Base-by-base conservation (phyloP, 2,329 filamentous ascomycete genomes). In the Shiraia bambusicola region DNA sequence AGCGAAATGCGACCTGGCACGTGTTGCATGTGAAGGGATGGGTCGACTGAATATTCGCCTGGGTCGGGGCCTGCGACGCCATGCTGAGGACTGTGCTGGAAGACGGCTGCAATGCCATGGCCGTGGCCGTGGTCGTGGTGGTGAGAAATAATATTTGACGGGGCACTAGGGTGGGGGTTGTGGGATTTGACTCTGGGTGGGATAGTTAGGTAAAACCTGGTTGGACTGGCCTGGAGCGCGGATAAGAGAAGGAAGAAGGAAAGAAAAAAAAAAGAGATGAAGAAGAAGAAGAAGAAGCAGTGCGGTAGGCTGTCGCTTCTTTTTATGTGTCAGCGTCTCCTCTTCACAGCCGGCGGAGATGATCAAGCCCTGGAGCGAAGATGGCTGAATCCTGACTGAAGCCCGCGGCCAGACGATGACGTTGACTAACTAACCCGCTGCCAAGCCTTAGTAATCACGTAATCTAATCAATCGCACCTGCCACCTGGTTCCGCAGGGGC, bases 21-120 rank as follows among this genome's bases (percentile, higher is more conserved):
- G 91, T 93, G 72, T 97, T 98, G 82, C 93, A 98, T 41, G 92
- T 97, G 73, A 92, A 98, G 2, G 93, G 92, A 67, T 96, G 89
- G 5, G 63, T 66, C 19, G 61, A 58, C 48, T 68, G 61, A 28
- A 66, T 54, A 55, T 61, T 64, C 36, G 60, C 54, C 58, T 64
- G 62, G 54, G 63, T 57, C 22, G 63, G 47, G 14, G 54, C 50
- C 45, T 65, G 56, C 9, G 65, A 62, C 45, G 67, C 61, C 65
- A 69, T 69, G 36, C 38, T 54, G 50, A 40, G 42, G n/a, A n/a
- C n/a, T n/a, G n/a, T 34, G 54, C 34, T 47, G 25, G 16, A 24
- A 5, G 19, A 5, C 8, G 16, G 24, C 6, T 11, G 25, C 8
- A 14, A 11, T 16, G 13, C 15, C 8, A 26, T 28, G n/a, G 13